phyloP scores from a whole-genome alignment of 768 basidiomycete genomes.

The Sarcodon sp. region DNA sequence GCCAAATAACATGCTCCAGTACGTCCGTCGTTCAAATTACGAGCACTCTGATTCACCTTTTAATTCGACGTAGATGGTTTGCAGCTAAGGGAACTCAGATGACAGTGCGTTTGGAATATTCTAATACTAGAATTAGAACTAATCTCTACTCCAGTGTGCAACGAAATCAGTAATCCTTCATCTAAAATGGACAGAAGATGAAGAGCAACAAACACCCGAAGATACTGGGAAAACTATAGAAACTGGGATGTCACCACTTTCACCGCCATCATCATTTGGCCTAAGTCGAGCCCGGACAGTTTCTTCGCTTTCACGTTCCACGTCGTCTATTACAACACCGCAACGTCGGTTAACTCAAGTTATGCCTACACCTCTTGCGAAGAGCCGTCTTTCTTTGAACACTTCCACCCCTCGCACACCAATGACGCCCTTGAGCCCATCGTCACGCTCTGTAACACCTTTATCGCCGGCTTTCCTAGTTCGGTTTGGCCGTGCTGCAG shows the following conservation, averaged over 20 bases:
- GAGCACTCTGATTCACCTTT: neutral
- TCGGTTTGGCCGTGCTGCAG: slow-evolving; percentile 56
- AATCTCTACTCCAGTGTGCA: slow-evolving; percentile 45
- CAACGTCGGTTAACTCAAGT: slow-evolving; percentile 21
- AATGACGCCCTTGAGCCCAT: slow-evolving; percentile 29
- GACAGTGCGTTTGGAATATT: slow-evolving; percentile 42
- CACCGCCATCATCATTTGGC: neutral
- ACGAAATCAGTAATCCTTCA: slow-evolving; percentile 82
- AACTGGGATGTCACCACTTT: neutral
- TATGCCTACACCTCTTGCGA: slow-evolving; percentile 11
- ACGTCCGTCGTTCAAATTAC: slow-evolving; percentile 8
- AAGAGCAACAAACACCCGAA: slow-evolving; percentile 12
- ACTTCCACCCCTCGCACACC: slow-evolving; percentile 27
- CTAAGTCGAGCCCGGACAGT: slow-evolving; percentile 21
- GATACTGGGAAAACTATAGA: neutral
- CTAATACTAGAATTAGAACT: neutral
- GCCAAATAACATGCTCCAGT: slow-evolving; percentile 83
- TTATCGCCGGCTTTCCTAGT: slow-evolving; percentile 25
- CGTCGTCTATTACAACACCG: slow-evolving; percentile 33
- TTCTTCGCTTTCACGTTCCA: slow-evolving; percentile 43
- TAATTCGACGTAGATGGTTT: slow-evolving; percentile 50
- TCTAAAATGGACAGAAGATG: slow-evolving; percentile 74
- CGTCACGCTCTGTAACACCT: slow-evolving; percentile 21
- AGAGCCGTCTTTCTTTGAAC: slow-evolving; percentile 28
- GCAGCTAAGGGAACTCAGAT: slow-evolving; percentile 84